Conservation (phyloP, 345 rosid species). For the Psidium friedrichsthalianum region DNA sequence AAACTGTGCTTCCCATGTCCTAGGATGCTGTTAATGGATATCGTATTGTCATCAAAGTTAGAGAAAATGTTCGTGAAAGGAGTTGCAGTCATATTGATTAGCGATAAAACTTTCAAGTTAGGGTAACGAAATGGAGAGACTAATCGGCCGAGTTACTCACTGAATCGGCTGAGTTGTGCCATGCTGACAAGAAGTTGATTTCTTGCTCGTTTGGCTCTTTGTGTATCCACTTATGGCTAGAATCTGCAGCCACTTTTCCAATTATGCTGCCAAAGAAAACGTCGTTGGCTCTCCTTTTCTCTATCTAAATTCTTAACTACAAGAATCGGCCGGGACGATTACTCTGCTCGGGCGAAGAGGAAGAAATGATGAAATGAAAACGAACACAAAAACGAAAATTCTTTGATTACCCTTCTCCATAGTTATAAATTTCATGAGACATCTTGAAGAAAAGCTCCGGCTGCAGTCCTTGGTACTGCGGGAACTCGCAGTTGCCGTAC, state of each 20-base stretch:
- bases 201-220: conserved; percentile 90
- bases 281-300: neutral
- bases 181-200: conserved; percentile 86
- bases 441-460: conserved; percentile 97
- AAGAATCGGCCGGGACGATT: neutral
- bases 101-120: neutral
- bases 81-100: neutral
- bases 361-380: neutral
- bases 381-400: neutral
- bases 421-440: conserved; percentile 99
- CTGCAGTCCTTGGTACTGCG: conserved; percentile 78
- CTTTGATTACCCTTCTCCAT: conserved; percentile 80
- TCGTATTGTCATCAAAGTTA: neutral
- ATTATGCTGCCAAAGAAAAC: conserved; percentile 44
- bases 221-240: conserved; percentile 92
- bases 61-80: neutral
- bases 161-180: conserved; percentile 93
- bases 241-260: conserved; percentile 95
- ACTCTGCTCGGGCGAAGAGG: neutral
- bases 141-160: conserved; percentile 26
- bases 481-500: conserved; percentile 53
- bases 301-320: neutral
- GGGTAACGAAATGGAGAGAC: neutral
- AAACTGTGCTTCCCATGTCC: conserved; percentile 99
- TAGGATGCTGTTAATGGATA: conserved; percentile 50